These are phyloP conservation scores for Neopestalotiopsis rosae DNA, from an alignment of 2,329 filamentous ascomycete genomes.

Conservation along the genomic window DNA sequence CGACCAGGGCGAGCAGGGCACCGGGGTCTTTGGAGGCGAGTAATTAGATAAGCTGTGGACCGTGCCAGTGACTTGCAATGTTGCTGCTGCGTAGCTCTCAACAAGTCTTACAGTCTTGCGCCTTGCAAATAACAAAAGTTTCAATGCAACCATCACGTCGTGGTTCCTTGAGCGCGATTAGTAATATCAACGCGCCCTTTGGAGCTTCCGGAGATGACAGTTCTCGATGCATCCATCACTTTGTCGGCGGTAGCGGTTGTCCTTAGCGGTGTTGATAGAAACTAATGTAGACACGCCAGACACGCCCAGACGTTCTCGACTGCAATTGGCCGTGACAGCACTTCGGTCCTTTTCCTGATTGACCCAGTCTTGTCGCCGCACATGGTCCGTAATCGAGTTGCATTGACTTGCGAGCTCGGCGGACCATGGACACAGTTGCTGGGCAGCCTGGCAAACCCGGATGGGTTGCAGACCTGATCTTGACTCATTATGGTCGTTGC, in stretches of 20 bases:
- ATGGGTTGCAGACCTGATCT: background rate
- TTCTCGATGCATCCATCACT: background rate
- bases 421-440: slow-evolving; percentile 4
- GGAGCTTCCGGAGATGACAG: background rate
- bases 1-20: background rate
- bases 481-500: background rate
- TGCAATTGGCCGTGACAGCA: slow-evolving; percentile 11
- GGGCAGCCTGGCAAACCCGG: background rate
- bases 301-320: slow-evolving; percentile 14
- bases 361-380: slow-evolving; percentile 16
- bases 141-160: background rate
- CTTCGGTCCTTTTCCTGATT: slow-evolving; percentile 15
- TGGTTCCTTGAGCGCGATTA: background rate
- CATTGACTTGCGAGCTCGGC: slow-evolving; percentile 17
- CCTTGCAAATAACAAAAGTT: background rate
- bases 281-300: background rate
- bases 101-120: background rate
- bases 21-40: background rate
- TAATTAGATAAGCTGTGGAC: background rate
- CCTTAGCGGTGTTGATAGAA: background rate
- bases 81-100: background rate
- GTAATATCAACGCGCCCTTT: background rate
- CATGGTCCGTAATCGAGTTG: slow-evolving; percentile 16
- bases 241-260: slow-evolving; percentile 6
- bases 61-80: background rate